Evolutionary conservation across 2,329 filamentous ascomycete species (phyloP), one percentile per base, ranked within the genome.

Genomic region (Diaporthe batatas): DNA sequence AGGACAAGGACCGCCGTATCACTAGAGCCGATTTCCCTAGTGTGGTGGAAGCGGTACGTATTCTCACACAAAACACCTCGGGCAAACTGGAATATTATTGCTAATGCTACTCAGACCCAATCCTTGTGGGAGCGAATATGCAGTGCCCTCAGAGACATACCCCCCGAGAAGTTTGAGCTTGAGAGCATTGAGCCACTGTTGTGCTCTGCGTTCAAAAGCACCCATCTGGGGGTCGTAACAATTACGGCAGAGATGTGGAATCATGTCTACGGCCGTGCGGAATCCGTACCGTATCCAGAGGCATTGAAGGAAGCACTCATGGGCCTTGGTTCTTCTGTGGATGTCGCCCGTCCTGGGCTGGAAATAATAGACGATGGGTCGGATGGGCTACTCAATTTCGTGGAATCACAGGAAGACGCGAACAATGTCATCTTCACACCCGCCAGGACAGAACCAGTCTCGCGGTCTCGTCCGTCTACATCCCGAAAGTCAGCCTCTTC

Each of bases 201-300:
- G 21, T 87, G 85, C 54, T 86, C 87, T 14, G 88, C 86, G 1
- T 92, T 88, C 81, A 87, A 81, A 75, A 91, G 84, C 83, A 91
- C 84, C 80, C 92, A 87, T 78, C 83, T 78, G 72, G 83, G 80
- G 73, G 88, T 84, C 77, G 93, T 83, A 75, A 90, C 81, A 80
- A 85, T 79, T 78, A 82, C 86, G 23, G 81, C 84, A 49, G 82
- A 83, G 32, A 77, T 85, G 74, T 98, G 94, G 94, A 95, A 95
- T 76, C 79, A 82, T 0, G 88, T 91, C 0, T 94, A 94, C 78
- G 91, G 91, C 25, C 83, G 87, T 21, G 86, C 89, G 51, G 84
- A 89, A 4, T 82, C 83, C 6, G 78, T 94, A 1, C 82, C 89
- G 32, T 96, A 94, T 80, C 92, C 94, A 0, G 81, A 87, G 14